Evolutionary conservation across 75 land plant species (phyloP).

Genomic region (Adiantum capillusveneris): DNA sequence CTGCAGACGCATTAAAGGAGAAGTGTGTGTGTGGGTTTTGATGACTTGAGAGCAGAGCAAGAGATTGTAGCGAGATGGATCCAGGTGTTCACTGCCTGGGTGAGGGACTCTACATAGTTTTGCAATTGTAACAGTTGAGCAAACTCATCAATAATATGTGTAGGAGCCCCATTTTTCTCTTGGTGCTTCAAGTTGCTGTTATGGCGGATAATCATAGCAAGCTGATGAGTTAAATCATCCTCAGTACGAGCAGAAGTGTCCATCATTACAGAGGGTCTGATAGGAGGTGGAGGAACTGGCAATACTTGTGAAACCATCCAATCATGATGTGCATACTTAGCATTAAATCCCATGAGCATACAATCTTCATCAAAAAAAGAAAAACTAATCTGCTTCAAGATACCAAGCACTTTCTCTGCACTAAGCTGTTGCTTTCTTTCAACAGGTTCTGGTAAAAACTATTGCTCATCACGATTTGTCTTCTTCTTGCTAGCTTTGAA

Average conservation of each 20-base stretch:
- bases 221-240: slow-evolving; percentile 97
- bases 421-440: slow-evolving; percentile 88
- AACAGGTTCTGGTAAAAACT: slow-evolving; percentile 86
- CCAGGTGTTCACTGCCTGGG: too few relatives aligned
- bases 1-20: too few relatives aligned
- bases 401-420: slow-evolving; percentile 87
- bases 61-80: too few relatives aligned
- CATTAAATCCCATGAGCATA: slow-evolving; percentile 66
- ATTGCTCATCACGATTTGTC: slow-evolving; percentile 67
- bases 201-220: slow-evolving; percentile 95
- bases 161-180: slow-evolving; percentile 89
- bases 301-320: slow-evolving; percentile 99
- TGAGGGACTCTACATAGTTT: too few relatives aligned
- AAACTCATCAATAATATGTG: slow-evolving; percentile 89
- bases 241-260: slow-evolving; percentile 93
- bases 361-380: slow-evolving; percentile 95
- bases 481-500: slow-evolving; percentile 74
- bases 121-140: slow-evolving; percentile 93
- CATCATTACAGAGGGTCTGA: slow-evolving; percentile 98
- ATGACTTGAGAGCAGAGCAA: too few relatives aligned
- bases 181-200: slow-evolving; percentile 82
- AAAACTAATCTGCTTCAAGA: slow-evolving; percentile 81
- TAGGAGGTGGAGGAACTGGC: slow-evolving; percentile 97
- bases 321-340: slow-evolving; percentile 96
- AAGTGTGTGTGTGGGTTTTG: too few relatives aligned